Base-by-base conservation (phyloP, 768 basidiomycete genomes). In the Exidia glandulosa region DNA sequence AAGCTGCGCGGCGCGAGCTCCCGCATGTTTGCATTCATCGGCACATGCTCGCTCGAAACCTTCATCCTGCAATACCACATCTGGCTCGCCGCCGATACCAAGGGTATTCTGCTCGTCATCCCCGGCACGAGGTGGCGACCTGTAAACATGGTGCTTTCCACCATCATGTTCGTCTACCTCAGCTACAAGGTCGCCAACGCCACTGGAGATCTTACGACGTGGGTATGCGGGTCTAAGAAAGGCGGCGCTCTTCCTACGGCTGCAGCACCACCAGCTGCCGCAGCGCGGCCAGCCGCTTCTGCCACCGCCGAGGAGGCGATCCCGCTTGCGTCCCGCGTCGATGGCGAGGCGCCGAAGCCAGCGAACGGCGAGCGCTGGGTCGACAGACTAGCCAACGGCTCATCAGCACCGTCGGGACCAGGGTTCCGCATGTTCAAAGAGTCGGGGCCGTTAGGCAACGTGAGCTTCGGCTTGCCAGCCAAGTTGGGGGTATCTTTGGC, bases 31-130 rank as follows among this genome's bases (percentile, higher is more conserved):
- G 83, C 83, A 29, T 91, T 89, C 73, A 78, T 94, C 57, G 93
- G 93, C 41, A 83, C 77, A 68, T 93, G 90, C 72, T 94, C 91
- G 3, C 79, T 95, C 58, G 93, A 96, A 72, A 87, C 91, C 0
- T 96, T 94, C 70, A 87, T 94, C 67, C 81, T 94, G 60, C 92
- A 95, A 68, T 94, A 85, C 70, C 91, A 90, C 66, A 73, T 90
- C 48, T 93, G 89, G 89, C 76, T 93, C 33, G 91, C 88, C 0
- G 88, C 79, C 3, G 90, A 93, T 66, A 90, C 86, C 32, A 88
- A 88, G 69, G 87, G 88, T 19, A 77, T 94, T 60, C 77, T 95
- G 27, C 72, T 92, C 55, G 79, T 94, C 56, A 74, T 94, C 48
- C 90, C 90, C 0, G 87, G 88, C 14, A 83, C 82, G 1, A 71